Conservation (phyloP, 257 asterid species). For the Gentiana straminea region DNA sequence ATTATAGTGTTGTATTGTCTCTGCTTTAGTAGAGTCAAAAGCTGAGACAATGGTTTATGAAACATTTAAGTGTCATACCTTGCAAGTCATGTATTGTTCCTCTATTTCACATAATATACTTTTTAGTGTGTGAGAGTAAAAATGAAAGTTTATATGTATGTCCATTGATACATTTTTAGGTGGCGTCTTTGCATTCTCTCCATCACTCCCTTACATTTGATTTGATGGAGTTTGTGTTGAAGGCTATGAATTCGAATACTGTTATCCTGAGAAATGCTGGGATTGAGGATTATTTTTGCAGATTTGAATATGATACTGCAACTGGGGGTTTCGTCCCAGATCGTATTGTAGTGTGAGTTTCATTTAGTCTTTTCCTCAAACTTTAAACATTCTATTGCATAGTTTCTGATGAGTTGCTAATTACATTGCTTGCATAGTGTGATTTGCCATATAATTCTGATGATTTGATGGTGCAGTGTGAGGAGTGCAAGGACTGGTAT, state of each 20-base stretch:
- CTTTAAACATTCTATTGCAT: neutral
- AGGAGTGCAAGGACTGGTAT: constrained; percentile 66
- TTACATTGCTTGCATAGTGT: constrained; percentile 17
- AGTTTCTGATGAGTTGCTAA: neutral
- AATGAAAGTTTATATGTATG: too few relatives aligned
- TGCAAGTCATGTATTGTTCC: neutral
- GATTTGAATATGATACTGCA: constrained; percentile 48
- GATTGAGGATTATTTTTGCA: constrained; percentile 43
- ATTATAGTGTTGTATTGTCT: constrained; percentile 18
- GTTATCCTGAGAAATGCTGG: constrained; percentile 15
- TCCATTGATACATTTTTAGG: constrained; percentile 25
- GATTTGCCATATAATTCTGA: constrained; percentile 76
- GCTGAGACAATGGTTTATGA: constrained; percentile 26
- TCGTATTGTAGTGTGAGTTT: constrained; percentile 58
- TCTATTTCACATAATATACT: neutral
- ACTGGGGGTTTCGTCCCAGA: constrained; percentile 48
- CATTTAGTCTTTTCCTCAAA: constrained; percentile 1
- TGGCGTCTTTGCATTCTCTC: neutral
- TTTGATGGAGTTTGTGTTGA: constrained; percentile 14
- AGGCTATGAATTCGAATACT: neutral
- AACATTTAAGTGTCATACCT: constrained; percentile 19
- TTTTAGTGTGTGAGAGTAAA: too few relatives aligned
- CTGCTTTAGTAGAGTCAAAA: constrained; percentile 39
- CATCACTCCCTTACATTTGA: neutral
- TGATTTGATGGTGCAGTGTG: constrained; percentile 64